Conservation (phyloP, 345 rosid genomes). For the Rhodamnia rubescens region DNA sequence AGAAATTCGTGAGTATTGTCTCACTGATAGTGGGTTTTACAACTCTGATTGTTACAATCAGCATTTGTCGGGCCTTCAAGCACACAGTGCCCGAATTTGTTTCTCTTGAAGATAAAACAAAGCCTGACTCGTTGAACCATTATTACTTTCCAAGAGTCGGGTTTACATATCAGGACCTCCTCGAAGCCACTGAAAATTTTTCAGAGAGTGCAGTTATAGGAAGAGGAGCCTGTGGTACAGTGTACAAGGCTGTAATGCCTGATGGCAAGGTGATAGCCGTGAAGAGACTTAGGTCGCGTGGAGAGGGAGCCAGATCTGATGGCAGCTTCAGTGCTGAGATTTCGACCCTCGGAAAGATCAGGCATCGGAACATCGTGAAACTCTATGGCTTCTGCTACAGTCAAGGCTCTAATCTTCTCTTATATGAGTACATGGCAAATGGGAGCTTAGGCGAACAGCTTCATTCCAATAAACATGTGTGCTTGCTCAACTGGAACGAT, state of each 20-base stretch:
- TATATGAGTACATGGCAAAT: constrained; percentile 67
- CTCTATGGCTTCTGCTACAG: constrained; percentile 67
- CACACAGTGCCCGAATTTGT: constrained; percentile 28
- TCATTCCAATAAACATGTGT: constrained; percentile 22
- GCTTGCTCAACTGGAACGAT: constrained; percentile 48
- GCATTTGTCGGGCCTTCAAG: constrained; percentile 43
- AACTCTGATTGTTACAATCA: constrained; percentile 33
- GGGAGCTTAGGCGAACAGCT: constrained; percentile 79
- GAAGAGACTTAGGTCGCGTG: constrained; percentile 51
- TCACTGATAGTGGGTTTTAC: constrained; percentile 34
- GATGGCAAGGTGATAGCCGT: constrained; percentile 60
- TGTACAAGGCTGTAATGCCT: constrained; percentile 56
- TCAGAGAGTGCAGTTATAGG: constrained; percentile 48
- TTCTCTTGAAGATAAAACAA: constrained; percentile 30
- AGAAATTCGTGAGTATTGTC: constrained; percentile 36
- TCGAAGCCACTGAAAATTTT: constrained; percentile 59
- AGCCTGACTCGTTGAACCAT: constrained; percentile 29
- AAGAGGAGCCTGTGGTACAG: constrained; percentile 77
- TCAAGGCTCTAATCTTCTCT: constrained; percentile 61
- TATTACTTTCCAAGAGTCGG: constrained; percentile 71
- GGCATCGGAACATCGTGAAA: constrained; percentile 77
- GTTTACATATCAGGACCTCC: constrained; percentile 53
- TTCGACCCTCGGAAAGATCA: constrained; percentile 70
- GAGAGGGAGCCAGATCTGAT: constrained; percentile 54
- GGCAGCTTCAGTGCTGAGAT: constrained; percentile 70